Percentiles rank a stretch among this genome's conserved stretches.
These are phyloP conservation scores for Penicillium manginii DNA, from an alignment of 495 filamentous ascomycete species.

Conservation along the genomic window DNA sequence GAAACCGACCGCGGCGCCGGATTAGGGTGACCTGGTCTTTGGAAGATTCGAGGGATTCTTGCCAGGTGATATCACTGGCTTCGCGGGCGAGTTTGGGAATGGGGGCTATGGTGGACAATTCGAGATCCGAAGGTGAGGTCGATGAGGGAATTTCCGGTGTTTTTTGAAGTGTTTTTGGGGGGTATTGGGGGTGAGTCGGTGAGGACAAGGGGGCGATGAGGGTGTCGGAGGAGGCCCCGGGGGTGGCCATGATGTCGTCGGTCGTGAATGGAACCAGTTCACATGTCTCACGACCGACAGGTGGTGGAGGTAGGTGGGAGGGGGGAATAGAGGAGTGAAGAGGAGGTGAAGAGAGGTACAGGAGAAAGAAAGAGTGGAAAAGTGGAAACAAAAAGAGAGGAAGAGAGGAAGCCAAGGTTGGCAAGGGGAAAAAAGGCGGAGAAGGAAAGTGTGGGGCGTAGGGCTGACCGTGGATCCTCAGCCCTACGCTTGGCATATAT, in stretches of 20 bases:
- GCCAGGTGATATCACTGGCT: constrained; percentile 28
- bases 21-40: constrained; percentile 26
- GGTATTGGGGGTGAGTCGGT: not conserved
- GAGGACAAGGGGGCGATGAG: constrained; percentile 13
- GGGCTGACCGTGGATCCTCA: constrained; percentile 28
- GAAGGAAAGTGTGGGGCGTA: constrained; percentile 17
- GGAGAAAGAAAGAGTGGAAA: not conserved
- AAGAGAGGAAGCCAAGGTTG: not conserved
- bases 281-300: constrained; percentile 17
- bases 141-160: not conserved
- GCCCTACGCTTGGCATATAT: not conserved
- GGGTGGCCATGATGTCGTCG: constrained; percentile 15
- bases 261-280: constrained; percentile 4
- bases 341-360: not conserved
- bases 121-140: constrained; percentile 1
- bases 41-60: constrained; percentile 19
- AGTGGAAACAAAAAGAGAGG: not conserved
- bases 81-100: constrained; percentile 27
- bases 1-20: constrained; percentile 25
- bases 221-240: constrained; percentile 24
- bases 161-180: not conserved
- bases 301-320: not conserved
- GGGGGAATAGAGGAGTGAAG: not conserved
- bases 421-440: constrained; percentile 3
- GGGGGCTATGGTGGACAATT: constrained; percentile 8